These are phyloP conservation scores for Daldinia concentrica DNA, from an alignment of 495 filamentous ascomycete genomes.

Conservation along the genomic window DNA sequence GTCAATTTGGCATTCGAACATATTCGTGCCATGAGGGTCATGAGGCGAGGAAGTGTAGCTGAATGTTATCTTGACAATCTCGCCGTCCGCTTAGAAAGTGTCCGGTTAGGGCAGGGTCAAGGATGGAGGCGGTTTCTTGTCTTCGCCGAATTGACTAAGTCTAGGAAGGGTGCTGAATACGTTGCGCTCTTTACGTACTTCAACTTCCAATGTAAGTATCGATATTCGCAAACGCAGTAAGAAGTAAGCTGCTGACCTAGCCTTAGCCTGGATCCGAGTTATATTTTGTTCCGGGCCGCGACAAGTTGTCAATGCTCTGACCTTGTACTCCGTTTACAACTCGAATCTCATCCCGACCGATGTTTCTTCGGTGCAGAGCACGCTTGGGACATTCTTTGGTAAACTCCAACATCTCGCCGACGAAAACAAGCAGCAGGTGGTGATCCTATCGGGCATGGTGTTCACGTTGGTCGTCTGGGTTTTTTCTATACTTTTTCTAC, in stretches of 20 bases:
- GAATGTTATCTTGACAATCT: conserved; percentile 89
- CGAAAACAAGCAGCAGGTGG: conserved; percentile 75
- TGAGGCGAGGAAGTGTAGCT: conserved; percentile 84
- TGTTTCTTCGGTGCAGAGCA: conserved; percentile 66
- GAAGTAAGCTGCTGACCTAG: conserved; percentile 17
- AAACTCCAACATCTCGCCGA: conserved; percentile 77
- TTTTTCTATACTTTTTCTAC: conserved; percentile 76
- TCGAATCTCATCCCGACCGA: conserved; percentile 61
- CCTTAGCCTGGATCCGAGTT: conserved; percentile 82
- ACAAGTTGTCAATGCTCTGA: conserved; percentile 87
- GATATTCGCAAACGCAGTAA: background rate
- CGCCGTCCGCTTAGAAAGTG: conserved; percentile 81
- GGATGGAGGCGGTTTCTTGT: conserved; percentile 90
- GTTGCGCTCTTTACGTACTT: conserved; percentile 94
- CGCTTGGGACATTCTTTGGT: conserved; percentile 71
- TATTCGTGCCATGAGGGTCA: conserved; percentile 78
- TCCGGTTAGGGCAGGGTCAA: conserved; percentile 70
- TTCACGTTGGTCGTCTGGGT: conserved; percentile 93
- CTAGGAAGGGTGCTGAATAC: conserved; percentile 89
- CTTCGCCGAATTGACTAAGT: conserved; percentile 90
- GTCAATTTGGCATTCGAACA: conserved; percentile 79
- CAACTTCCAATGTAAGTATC: conserved; percentile 80
- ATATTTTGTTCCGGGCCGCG: conserved; percentile 90
- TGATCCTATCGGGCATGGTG: conserved; percentile 87
- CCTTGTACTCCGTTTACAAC: conserved; percentile 79